phyloP scores from a whole-genome alignment of 345 rosid genomes.

The Adansonia digitata region DNA sequence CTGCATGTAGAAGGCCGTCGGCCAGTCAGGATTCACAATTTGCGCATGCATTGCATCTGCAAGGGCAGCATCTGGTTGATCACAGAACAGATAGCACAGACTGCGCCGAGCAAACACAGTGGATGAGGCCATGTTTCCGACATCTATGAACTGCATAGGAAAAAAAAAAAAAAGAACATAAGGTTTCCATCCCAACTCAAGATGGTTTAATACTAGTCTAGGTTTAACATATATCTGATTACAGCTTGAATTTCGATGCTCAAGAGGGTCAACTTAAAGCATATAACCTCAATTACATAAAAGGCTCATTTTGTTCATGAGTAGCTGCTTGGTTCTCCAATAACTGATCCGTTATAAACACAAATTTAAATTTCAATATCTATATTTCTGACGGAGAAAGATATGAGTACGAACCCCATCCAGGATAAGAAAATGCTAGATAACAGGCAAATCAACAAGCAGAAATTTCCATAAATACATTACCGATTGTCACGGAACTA shows the following conservation, averaged over 20 bases:
- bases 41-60: conserved; percentile 98
- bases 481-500: neutral
- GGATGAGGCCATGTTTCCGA: conserved; percentile 81
- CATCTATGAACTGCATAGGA: conserved; percentile 67
- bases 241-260: too few species aligned
- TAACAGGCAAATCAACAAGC: neutral
- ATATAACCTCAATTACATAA: neutral
- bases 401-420: neutral
- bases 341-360: neutral
- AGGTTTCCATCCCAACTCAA: neutral
- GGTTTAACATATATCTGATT: neutral
- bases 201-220: neutral
- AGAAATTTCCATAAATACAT: neutral
- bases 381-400: neutral
- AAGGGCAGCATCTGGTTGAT: conserved; percentile 83
- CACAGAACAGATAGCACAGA: conserved; percentile 78
- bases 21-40: conserved; percentile 78
- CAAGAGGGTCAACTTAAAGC: neutral
- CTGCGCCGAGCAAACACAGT: conserved; percentile 92
- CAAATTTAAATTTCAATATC: neutral
- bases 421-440: neutral
- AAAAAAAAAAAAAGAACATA: neutral
- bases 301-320: neutral
- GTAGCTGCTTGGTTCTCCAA: neutral
- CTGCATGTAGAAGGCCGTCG: conserved; percentile 93